phyloP scores from a whole-genome alignment of 805 yeast genomes.

The Candida palmyrensis region DNA sequence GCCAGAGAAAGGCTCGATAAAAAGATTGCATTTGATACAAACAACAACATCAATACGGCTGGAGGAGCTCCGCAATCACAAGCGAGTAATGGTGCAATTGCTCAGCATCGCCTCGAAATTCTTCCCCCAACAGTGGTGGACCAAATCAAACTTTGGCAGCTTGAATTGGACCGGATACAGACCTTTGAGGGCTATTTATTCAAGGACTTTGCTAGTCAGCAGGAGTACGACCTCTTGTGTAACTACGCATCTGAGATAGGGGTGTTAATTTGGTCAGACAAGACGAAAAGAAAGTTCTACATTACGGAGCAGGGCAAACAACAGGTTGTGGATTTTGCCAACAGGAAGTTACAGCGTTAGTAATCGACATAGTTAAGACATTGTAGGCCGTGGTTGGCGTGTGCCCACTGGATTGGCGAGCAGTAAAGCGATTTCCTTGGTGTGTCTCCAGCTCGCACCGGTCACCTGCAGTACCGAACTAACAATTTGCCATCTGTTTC shows the following conservation, averaged over 20 bases:
- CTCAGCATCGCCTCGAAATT: slow-evolving; percentile 53
- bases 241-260: slow-evolving; percentile 89
- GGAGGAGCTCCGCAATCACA: slow-evolving; percentile 35
- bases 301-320: slow-evolving; percentile 82
- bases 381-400: too few relatives aligned
- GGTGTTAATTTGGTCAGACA: slow-evolving; percentile 83
- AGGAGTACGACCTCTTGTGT: slow-evolving; percentile 68
- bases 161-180: slow-evolving; percentile 88
- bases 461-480: too few relatives aligned
- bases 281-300: slow-evolving; percentile 65
- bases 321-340: slow-evolving; percentile 89
- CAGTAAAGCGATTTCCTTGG: too few relatives aligned
- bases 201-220: slow-evolving; percentile 73
- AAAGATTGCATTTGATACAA: slow-evolving; percentile 58
- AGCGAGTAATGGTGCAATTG: slow-evolving; percentile 17
- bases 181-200: slow-evolving; percentile 83
- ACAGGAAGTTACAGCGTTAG: slow-evolving; percentile 38
- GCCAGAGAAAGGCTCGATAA: slow-evolving; percentile 68
- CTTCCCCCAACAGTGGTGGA: slow-evolving; percentile 96
- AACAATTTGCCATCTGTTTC: too few relatives aligned
- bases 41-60: slow-evolving; percentile 43
- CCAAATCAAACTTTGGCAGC: slow-evolving; percentile 93
- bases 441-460: too few relatives aligned
- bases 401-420: too few relatives aligned
- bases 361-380: background rate